phyloP scores from a whole-genome alignment of 192 early-diverging fungal species.

The Entomortierella lignicola region DNA sequence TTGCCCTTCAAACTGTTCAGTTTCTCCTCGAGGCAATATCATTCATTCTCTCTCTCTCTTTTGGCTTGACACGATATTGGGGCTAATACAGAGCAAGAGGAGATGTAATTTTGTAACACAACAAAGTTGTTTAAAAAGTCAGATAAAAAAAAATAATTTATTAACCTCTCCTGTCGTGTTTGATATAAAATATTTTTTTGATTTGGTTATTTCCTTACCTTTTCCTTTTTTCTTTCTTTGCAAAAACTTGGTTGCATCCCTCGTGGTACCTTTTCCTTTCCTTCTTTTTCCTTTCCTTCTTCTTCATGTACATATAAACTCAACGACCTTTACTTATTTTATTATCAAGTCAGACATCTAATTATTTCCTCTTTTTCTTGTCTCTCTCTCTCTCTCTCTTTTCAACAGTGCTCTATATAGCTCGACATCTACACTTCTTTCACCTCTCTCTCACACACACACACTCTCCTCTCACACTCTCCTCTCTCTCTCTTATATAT shows the following conservation, averaged over 20 bases:
- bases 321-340: neutral
- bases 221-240: too few relatives aligned
- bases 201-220: slow-evolving; percentile 3
- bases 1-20: neutral
- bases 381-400: slow-evolving; percentile 1
- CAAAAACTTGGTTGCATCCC: neutral
- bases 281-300: neutral
- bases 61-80: slow-evolving; percentile 1
- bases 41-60: too few relatives aligned
- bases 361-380: neutral
- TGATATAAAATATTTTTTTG: slow-evolving; percentile 3
- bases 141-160: neutral
- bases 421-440: too few relatives aligned
- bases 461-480: neutral
- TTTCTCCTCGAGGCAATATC: slow-evolving; percentile 6
- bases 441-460: neutral
- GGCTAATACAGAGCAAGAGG: neutral
- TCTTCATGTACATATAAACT: neutral
- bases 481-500: neutral
- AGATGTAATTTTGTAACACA: neutral
- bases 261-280: too few relatives aligned
- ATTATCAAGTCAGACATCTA: too few relatives aligned
- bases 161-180: slow-evolving; percentile 17
- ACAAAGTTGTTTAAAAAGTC: neutral
- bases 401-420: neutral